Evolutionary conservation across 805 yeast genomes (phyloP).

Genomic region (Suhomyces sp.): DNA sequence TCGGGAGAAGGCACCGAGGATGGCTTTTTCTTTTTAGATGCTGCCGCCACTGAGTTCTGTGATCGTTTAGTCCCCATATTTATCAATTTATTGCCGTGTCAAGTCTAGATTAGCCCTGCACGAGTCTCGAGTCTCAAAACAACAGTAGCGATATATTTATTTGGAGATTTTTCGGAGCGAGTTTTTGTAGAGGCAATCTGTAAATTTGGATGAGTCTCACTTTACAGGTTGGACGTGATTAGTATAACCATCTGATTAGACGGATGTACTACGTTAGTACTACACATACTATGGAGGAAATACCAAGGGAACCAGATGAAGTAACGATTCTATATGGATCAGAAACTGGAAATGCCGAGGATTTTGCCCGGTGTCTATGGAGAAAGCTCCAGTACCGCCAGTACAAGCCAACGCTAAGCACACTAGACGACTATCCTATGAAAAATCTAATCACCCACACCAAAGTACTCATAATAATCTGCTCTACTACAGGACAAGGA

Average conservation of each 20-base stretch:
- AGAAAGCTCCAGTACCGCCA: conserved; percentile 53
- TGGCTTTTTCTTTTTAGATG: conserved; percentile 1
- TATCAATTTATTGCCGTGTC: not conserved
- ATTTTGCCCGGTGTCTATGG: conserved; percentile 67
- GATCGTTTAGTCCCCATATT: not conserved
- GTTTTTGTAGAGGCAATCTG: not conserved
- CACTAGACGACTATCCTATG: conserved; percentile 61
- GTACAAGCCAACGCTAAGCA: conserved; percentile 45
- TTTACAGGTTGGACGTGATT: not conserved
- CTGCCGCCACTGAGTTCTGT: not conserved
- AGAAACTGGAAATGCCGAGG: conserved; percentile 90
- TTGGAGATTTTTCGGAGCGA: not conserved
- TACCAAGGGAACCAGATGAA: conserved; percentile 1
- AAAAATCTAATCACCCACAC: conserved; percentile 49
- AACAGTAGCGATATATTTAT: not conserved
- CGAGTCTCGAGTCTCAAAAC: not conserved
- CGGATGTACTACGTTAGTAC: not conserved
- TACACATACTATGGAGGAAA: not conserved
- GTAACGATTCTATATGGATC: conserved; percentile 80
- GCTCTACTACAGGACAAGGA: conserved; percentile 96
- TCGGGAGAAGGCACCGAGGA: conserved; percentile 10
- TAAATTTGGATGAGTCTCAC: not conserved
- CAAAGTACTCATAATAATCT: conserved; percentile 50
- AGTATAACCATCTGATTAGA: not conserved
- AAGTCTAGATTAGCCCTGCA: not conserved